A percentile compares a stretch with the other conserved stretches of the same genome.
phyloP scores from a whole-genome alignment of 768 basidiomycete genomes.

The Auricularia sp. region DNA sequence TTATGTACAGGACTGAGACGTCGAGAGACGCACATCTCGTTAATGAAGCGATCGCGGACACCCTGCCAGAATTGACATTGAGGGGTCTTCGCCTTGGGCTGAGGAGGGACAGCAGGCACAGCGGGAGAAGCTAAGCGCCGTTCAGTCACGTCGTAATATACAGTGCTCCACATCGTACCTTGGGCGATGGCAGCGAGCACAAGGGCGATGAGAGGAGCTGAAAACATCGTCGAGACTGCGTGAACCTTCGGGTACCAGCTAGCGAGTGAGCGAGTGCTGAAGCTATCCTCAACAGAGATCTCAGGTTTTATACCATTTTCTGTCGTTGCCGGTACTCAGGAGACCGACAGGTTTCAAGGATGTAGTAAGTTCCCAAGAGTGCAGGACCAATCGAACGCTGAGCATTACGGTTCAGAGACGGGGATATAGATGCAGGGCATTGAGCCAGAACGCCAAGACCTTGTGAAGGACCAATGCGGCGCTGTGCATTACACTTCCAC shows the following conservation, averaged over 20 bases:
- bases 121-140: not conserved
- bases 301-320: not conserved
- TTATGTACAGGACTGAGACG: not conserved
- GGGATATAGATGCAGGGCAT: not conserved
- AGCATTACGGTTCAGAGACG: not conserved
- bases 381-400: not conserved
- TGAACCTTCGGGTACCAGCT: not conserved
- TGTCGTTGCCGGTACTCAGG: not conserved
- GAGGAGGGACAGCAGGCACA: not conserved
- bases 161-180: not conserved
- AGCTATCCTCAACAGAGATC: not conserved
- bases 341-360: not conserved
- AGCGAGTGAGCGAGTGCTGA: not conserved
- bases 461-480: not conserved
- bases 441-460: not conserved
- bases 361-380: not conserved
- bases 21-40: not conserved
- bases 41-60: not conserved
- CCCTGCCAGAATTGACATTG: not conserved
- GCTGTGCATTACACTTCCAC: too few species aligned
- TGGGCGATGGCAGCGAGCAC: not conserved
- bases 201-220: not conserved
- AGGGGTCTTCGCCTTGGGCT: not conserved
- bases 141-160: not conserved
- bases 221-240: not conserved